Evolutionary conservation across 208 protist genomes (phyloP).

Genomic region (Trypanosomatidae sp.): DNA sequence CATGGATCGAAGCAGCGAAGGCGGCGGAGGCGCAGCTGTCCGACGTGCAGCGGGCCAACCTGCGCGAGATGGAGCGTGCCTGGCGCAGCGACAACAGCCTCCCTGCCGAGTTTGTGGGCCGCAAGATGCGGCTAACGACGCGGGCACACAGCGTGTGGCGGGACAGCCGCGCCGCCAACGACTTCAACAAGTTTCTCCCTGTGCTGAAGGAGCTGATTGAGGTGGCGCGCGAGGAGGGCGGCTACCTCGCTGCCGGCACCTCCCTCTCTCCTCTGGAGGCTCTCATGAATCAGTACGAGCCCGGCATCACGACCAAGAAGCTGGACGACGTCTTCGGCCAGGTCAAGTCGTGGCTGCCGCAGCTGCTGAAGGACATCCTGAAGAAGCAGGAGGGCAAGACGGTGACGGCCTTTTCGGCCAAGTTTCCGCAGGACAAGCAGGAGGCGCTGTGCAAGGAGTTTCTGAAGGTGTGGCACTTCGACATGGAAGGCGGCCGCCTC

Average conservation of each 20-base stretch:
- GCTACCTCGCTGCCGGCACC: slow-evolving; percentile 44
- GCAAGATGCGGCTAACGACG: slow-evolving; percentile 54
- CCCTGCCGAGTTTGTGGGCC: slow-evolving; percentile 55
- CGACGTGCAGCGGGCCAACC: slow-evolving; percentile 51
- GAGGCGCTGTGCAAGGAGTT: slow-evolving; percentile 50
- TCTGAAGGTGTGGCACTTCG: slow-evolving; percentile 73
- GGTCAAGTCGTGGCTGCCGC: slow-evolving; percentile 79
- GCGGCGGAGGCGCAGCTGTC: slow-evolving; percentile 31
- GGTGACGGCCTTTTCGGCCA: slow-evolving; percentile 30
- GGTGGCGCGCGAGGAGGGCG: slow-evolving; percentile 64
- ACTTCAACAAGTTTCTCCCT: slow-evolving; percentile 68
- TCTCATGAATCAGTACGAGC: slow-evolving; percentile 81
- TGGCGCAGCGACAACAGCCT: slow-evolving; percentile 42
- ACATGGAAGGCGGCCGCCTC: slow-evolving; percentile 79
- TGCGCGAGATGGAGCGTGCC: slow-evolving; percentile 62
- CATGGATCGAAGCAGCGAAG: slow-evolving; percentile 40
- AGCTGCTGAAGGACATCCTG: slow-evolving; percentile 67
- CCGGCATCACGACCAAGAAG: slow-evolving; percentile 55
- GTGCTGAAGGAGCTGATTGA: slow-evolving; percentile 77
- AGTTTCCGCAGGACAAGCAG: slow-evolving; percentile 59
- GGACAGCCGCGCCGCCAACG: slow-evolving; percentile 65
- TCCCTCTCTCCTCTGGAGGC: slow-evolving; percentile 70
- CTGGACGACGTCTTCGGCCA: slow-evolving; percentile 73
- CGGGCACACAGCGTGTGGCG: slow-evolving; percentile 60
- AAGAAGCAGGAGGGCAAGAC: slow-evolving; percentile 40